Percentiles rank a stretch among this genome's conserved stretches.
Conservation (phyloP, 108 stramenopile genomes). For the Fragilariopsis cylindrus region DNA sequence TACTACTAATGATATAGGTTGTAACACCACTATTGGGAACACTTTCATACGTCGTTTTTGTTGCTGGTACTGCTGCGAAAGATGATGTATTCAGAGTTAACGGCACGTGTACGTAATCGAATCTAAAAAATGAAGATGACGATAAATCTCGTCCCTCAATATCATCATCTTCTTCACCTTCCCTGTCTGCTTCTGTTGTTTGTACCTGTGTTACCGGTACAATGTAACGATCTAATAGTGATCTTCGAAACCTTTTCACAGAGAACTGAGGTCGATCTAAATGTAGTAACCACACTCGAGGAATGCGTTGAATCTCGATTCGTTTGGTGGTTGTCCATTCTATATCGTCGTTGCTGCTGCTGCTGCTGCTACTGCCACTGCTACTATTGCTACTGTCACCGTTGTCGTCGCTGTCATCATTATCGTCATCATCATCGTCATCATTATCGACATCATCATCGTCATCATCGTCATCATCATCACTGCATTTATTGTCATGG, state of each 20-base stretch:
- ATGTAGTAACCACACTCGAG: slow-evolving; percentile 32
- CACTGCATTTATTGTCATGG: background rate
- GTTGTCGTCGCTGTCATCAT: background rate
- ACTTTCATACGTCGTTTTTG: background rate
- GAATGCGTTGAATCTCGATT: slow-evolving; percentile 26
- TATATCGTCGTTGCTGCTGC: background rate
- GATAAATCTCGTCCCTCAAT: background rate
- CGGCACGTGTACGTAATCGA: background rate
- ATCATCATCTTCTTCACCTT: background rate
- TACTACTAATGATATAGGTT: no score
- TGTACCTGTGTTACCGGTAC: background rate
- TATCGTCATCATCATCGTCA: background rate
- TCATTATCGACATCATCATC: background rate
- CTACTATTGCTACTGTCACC: slow-evolving; percentile 7
- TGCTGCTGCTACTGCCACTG: background rate
- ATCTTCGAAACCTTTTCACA: background rate
- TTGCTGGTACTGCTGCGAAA: background rate
- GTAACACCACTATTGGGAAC: background rate
- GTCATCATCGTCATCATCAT: background rate
- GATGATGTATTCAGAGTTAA: slow-evolving; percentile 4
- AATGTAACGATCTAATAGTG: background rate
- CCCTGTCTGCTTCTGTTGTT: background rate
- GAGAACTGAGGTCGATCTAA: slow-evolving; percentile 28
- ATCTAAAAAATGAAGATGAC: no score
- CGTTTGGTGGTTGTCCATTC: slow-evolving; percentile 29